phyloP scores from a whole-genome alignment of 108 stramenopile species.

The Aurantiochytrium sp. region DNA sequence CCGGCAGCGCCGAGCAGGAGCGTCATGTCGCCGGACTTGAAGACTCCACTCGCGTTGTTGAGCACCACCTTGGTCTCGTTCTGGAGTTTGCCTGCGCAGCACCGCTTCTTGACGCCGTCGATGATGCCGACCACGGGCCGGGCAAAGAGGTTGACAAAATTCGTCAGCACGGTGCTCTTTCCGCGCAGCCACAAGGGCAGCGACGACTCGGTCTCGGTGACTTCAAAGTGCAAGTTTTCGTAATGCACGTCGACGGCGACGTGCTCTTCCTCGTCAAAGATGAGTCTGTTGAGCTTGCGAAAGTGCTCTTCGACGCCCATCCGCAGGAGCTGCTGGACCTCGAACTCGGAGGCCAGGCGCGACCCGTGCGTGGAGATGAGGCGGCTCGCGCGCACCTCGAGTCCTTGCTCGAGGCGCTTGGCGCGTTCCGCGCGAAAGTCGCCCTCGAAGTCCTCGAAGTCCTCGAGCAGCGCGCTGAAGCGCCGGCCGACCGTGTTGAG shows the following conservation, averaged over 20 bases:
- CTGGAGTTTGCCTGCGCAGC: not conserved
- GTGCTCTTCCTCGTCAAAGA: not conserved
- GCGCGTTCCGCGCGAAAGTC: not conserved
- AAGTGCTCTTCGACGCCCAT: slow-evolving; percentile 15
- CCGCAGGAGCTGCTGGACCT: not conserved
- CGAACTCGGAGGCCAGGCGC: not conserved
- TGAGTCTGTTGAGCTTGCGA: not conserved
- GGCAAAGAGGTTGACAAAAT: not conserved
- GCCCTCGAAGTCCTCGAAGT: not conserved
- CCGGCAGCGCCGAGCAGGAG: slow-evolving; percentile 15
- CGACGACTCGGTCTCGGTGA: not conserved
- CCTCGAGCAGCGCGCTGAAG: not conserved
- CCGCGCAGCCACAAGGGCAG: not conserved
- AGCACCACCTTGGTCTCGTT: not conserved
- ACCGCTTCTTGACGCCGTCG: not conserved
- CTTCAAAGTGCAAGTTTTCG: not conserved
- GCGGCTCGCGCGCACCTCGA: not conserved
- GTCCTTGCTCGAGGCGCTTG: not conserved
- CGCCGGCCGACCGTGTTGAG: not conserved
- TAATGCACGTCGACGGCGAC: not conserved
- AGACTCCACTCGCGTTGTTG: not conserved
- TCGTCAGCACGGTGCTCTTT: not conserved
- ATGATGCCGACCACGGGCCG: not conserved
- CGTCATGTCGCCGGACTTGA: not conserved
- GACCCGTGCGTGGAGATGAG: not conserved